Evolutionary conservation across 2,329 filamentous ascomycete species (phyloP).

Genomic region (Periconia macrospinosa): DNA sequence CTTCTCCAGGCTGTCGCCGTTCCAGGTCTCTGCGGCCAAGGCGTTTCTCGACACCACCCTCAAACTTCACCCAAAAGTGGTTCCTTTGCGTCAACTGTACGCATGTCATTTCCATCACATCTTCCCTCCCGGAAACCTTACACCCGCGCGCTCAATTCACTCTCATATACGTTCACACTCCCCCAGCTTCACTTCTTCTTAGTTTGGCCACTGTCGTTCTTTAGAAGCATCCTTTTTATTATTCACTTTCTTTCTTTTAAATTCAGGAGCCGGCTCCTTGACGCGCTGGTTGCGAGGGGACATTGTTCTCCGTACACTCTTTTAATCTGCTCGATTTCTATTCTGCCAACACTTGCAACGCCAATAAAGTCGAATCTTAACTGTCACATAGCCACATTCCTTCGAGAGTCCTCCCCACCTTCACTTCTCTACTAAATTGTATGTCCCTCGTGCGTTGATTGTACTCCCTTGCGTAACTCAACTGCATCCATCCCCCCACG

Average conservation of each 20-base stretch:
- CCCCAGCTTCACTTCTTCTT: slow-evolving; percentile 34
- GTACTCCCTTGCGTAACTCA: slow-evolving; percentile 30
- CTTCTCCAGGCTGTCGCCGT: slow-evolving; percentile 38
- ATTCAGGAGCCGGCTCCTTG: slow-evolving; percentile 42
- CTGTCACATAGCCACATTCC: slow-evolving; percentile 41
- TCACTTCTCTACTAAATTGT: slow-evolving; percentile 24
- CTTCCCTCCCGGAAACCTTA: slow-evolving; percentile 32
- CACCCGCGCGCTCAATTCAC: slow-evolving; percentile 38
- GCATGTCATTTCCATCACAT: slow-evolving; percentile 34
- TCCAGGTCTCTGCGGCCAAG: slow-evolving; percentile 47
- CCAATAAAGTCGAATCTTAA: slow-evolving; percentile 33
- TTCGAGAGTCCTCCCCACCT: slow-evolving; percentile 31
- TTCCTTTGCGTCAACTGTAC: slow-evolving; percentile 41
- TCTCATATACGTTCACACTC: slow-evolving; percentile 40
- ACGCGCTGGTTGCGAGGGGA: slow-evolving; percentile 43
- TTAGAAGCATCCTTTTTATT: slow-evolving; percentile 36
- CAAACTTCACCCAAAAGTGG: slow-evolving; percentile 39
- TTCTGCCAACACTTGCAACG: slow-evolving; percentile 28
- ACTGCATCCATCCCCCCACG: slow-evolving; percentile 14
- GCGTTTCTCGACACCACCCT: slow-evolving; percentile 42
- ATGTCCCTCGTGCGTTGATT: slow-evolving; percentile 23
- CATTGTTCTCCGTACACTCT: slow-evolving; percentile 43
- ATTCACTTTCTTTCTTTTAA: slow-evolving; percentile 32
- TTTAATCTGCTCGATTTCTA: slow-evolving; percentile 28
- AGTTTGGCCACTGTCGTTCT: slow-evolving; percentile 44